phyloP scores from a whole-genome alignment of 305 asterid species.

The Fraxinus dipetala region DNA sequence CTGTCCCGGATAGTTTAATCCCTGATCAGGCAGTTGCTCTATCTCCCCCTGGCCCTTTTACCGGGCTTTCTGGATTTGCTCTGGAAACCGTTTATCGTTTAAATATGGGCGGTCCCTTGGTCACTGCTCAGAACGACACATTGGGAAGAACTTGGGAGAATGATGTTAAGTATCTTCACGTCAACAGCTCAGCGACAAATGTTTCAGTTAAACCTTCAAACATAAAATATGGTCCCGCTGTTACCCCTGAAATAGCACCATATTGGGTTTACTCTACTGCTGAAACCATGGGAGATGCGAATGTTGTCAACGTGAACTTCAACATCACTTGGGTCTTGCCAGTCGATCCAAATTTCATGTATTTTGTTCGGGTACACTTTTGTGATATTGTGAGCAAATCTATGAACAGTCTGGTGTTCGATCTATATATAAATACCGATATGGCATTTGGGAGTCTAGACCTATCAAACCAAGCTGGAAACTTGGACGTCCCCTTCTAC shows the following conservation, averaged over 20 bases:
- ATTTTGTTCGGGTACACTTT: slow-evolving; percentile 75
- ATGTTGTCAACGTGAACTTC: slow-evolving; percentile 70
- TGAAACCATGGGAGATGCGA: slow-evolving; percentile 88
- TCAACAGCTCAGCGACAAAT: slow-evolving; percentile 76
- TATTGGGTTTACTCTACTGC: slow-evolving; percentile 89
- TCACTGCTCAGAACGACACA: slow-evolving; percentile 87
- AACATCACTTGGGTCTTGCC: slow-evolving; percentile 91
- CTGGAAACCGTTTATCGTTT: slow-evolving; percentile 81
- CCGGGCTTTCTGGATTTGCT: slow-evolving; percentile 64
- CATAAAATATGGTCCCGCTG: slow-evolving; percentile 45
- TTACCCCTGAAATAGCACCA: slow-evolving; percentile 80
- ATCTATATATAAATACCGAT: slow-evolving; percentile 68
- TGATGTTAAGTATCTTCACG: slow-evolving; percentile 80
- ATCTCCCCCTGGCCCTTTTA: slow-evolving; percentile 47
- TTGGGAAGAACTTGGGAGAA: slow-evolving; percentile 95
- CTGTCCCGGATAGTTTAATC: slow-evolving; percentile 66
- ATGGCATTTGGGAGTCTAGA: slow-evolving; percentile 60
- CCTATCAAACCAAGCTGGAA: slow-evolving; percentile 60
- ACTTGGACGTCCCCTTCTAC: slow-evolving; percentile 68
- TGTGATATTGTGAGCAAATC: slow-evolving; percentile 90
- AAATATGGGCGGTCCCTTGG: slow-evolving; percentile 93
- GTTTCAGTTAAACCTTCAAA: slow-evolving; percentile 58
- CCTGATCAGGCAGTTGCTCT: slow-evolving; percentile 60
- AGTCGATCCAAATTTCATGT: slow-evolving; percentile 75
- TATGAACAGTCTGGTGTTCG: slow-evolving; percentile 64